A percentile compares a stretch with the other conserved stretches of the same genome.
These are phyloP conservation scores for Salix viminalis DNA, from an alignment of 345 rosid genomes.

Conservation along the genomic window DNA sequence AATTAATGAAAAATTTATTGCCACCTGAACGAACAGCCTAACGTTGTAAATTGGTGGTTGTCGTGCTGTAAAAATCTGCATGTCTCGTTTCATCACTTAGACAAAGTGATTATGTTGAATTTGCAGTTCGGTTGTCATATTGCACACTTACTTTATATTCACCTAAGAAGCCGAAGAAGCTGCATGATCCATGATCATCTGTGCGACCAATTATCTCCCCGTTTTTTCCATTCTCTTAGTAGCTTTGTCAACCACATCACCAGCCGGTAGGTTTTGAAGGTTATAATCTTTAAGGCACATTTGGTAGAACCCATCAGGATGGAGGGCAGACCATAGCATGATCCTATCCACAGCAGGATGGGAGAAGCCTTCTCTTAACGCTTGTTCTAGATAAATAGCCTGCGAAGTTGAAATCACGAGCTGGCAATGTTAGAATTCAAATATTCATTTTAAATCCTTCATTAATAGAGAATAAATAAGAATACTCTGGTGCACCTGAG, in stretches of 20 bases:
- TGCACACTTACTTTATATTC: slow-evolving; percentile 42
- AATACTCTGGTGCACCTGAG: slow-evolving; percentile 40
- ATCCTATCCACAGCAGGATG: slow-evolving; percentile 81
- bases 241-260: slow-evolving; percentile 60
- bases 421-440: background rate
- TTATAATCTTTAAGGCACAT: slow-evolving; percentile 73
- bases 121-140: slow-evolving; percentile 30
- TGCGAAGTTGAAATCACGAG: slow-evolving; percentile 6
- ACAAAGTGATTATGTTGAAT: slow-evolving; percentile 47
- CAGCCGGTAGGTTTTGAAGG: slow-evolving; percentile 62
- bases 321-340: slow-evolving; percentile 81
- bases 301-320: slow-evolving; percentile 68
- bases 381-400: slow-evolving; percentile 68
- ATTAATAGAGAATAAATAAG: background rate
- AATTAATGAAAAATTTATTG: background rate
- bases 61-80: background rate
- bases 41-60: background rate
- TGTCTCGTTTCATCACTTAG: slow-evolving; percentile 55
- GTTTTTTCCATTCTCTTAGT: slow-evolving; percentile 53
- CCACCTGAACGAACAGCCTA: background rate
- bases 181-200: slow-evolving; percentile 59
- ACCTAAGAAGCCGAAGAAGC: slow-evolving; percentile 66
- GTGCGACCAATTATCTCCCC: slow-evolving; percentile 30
- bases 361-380: slow-evolving; percentile 79
- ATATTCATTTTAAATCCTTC: background rate